Percentiles rank a stretch among this genome's conserved stretches.
These are phyloP conservation scores for Leishmania arabica DNA, from an alignment of 208 protist species.

Conservation along the genomic window DNA sequence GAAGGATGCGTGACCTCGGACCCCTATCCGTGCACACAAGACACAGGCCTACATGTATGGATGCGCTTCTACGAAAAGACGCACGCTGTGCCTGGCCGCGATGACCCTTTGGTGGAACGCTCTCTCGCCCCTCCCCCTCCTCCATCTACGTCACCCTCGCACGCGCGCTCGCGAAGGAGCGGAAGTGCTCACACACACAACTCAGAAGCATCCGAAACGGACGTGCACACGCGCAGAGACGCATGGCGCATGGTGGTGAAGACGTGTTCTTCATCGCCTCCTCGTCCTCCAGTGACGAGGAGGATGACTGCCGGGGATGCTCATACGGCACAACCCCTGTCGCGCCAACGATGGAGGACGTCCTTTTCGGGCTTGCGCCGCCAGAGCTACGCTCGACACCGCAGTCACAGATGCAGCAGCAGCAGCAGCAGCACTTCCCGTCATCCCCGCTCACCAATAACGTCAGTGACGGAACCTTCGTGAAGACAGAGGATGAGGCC, in stretches of 20 bases:
- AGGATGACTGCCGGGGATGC: not conserved
- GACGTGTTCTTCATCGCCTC: slow-evolving; percentile 14
- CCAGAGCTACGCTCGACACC: not conserved
- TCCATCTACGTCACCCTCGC: not conserved
- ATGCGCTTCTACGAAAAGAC: not conserved
- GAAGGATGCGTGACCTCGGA: not conserved
- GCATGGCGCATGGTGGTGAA: slow-evolving; percentile 1
- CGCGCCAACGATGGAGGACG: slow-evolving; percentile 24
- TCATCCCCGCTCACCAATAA: not conserved
- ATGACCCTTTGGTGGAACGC: not conserved
- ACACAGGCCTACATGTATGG: not conserved
- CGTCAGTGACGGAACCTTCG: not conserved
- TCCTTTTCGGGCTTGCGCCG: slow-evolving; percentile 19
- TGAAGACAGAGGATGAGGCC: not conserved
- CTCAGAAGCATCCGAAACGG: not conserved
- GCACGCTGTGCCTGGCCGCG: not conserved
- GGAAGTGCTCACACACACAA: not conserved
- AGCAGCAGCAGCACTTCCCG: not conserved
- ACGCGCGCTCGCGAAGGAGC: not conserved
- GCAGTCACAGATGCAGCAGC: not conserved
- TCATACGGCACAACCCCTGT: not conserved
- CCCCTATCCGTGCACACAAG: not conserved
- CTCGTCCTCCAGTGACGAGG: slow-evolving; percentile 7
- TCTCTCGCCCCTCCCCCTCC: not conserved
- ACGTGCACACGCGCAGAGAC: not conserved